Percentiles rank a stretch among this genome's conserved stretches.
phyloP scores from a whole-genome alignment of 352 stramenopile species.

The Phytopythium helicoides region DNA sequence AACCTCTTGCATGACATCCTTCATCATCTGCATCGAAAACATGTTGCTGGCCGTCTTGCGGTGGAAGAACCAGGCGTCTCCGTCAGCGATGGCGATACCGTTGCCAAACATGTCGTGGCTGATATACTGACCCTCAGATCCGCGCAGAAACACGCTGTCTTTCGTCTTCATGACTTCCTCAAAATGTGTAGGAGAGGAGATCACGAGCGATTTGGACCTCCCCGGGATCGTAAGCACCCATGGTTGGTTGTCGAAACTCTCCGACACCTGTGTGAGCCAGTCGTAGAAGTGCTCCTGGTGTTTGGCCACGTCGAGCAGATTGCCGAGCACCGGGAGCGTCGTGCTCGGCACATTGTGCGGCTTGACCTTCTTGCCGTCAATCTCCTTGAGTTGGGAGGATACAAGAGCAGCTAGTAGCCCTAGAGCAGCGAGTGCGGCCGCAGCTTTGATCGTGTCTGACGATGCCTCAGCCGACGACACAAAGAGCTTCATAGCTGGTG shows the following conservation, averaged over 20 bases:
- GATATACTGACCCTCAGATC: conserved; percentile 4
- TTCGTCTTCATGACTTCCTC: conserved; percentile 15
- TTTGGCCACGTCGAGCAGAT: conserved; percentile 22
- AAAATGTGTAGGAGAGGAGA: conserved; percentile 7
- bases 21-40: conserved; percentile 30
- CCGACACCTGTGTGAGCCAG: conserved; percentile 41
- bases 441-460: no score
- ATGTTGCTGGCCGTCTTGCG: conserved; percentile 26
- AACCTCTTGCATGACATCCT: conserved; percentile 21
- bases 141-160: conserved; percentile 7
- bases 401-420: conserved; percentile 25
- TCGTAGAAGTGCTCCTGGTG: conserved; percentile 41
- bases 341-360: conserved; percentile 17
- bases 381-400: conserved; percentile 12
- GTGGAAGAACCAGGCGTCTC: conserved; percentile 37
- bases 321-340: conserved; percentile 40
- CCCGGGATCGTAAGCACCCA: conserved; percentile 11
- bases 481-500: no score
- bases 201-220: conserved; percentile 8
- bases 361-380: conserved; percentile 15
- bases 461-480: no score
- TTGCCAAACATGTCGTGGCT: conserved; percentile 16
- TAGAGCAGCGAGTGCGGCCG: conserved; percentile 3
- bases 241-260: conserved; percentile 24
- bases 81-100: conserved; percentile 26